These are phyloP conservation scores for Mortierella sp. DNA, from an alignment of 371 early-diverging fungal genomes.

Conservation along the genomic window DNA sequence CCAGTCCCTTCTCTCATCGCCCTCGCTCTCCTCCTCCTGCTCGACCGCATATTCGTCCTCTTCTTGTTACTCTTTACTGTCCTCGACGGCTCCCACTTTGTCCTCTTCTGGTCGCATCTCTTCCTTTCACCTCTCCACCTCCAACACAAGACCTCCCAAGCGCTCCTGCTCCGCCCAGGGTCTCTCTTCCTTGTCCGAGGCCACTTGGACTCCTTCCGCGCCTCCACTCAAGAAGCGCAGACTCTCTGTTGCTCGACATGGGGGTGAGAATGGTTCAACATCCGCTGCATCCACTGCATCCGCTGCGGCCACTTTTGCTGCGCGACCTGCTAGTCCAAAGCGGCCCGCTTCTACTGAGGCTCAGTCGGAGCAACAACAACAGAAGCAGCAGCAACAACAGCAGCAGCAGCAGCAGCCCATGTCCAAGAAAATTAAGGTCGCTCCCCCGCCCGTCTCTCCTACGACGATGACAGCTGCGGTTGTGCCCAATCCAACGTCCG, in stretches of 20 bases:
- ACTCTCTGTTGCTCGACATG: background rate
- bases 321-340: background rate
- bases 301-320: background rate
- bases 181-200: conserved; percentile 22
- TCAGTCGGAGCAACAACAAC: background rate
- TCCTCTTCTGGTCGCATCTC: conserved; percentile 1
- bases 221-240: conserved; percentile 7
- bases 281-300: conserved; percentile 3
- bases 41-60: conserved; percentile 13
- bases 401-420: background rate
- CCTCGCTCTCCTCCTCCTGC: conserved; percentile 25
- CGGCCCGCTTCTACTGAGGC: background rate
- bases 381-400: no score
- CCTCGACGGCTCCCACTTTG: conserved; percentile 12
- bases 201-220: conserved; percentile 14
- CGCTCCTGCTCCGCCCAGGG: background rate
- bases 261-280: background rate
- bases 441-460: conserved; percentile 5
- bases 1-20: conserved; percentile 20
- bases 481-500: background rate
- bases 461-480: background rate
- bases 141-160: background rate
- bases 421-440: conserved; percentile 11
- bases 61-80: conserved; percentile 14
- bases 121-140: conserved; percentile 4